Evolutionary conservation across 768 basidiomycete genomes (phyloP).

Genomic region (Podaxis sp.): DNA sequence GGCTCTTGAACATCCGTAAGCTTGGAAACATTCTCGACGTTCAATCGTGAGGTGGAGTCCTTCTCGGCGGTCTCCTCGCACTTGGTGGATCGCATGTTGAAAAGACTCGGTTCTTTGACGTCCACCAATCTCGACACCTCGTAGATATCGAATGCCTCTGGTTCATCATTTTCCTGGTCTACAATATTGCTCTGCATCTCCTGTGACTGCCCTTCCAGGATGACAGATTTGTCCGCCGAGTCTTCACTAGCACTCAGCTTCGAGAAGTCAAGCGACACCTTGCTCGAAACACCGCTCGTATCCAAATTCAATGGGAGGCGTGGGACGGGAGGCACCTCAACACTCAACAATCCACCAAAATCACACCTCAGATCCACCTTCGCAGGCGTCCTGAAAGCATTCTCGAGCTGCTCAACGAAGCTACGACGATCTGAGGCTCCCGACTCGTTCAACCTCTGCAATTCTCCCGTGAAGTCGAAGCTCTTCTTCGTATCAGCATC

Average conservation of each 20-base stretch:
- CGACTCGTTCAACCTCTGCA: constrained; percentile 67
- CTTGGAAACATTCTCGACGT: constrained; percentile 16
- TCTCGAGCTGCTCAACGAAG: constrained; percentile 83
- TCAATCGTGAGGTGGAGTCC: constrained; percentile 9
- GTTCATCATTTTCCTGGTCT: not conserved
- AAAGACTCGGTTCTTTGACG: constrained; percentile 26
- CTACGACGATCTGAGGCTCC: constrained; percentile 68
- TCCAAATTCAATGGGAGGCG: constrained; percentile 35
- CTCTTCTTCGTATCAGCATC: constrained; percentile 76
- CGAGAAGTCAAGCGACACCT: not conserved
- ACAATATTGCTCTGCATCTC: constrained; percentile 17
- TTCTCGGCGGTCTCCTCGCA: constrained; percentile 16
- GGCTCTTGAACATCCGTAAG: constrained; percentile 33
- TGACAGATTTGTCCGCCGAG: constrained; percentile 21
- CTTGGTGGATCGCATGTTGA: constrained; percentile 14
- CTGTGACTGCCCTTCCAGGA: constrained; percentile 14
- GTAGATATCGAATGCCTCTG: constrained; percentile 24
- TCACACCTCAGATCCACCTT: constrained; percentile 59
- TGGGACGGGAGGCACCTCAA: constrained; percentile 54
- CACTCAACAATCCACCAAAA: constrained; percentile 37
- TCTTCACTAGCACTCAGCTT: not conserved
- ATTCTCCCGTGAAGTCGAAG: constrained; percentile 83
- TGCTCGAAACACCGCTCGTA: not conserved
- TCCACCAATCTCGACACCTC: constrained; percentile 33
- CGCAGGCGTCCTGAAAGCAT: constrained; percentile 75